Evolutionary conservation across 164 flowering plant species (phyloP), one percentile per base, ranked within the genome.

Genomic region (Aristolochia californica): DNA sequence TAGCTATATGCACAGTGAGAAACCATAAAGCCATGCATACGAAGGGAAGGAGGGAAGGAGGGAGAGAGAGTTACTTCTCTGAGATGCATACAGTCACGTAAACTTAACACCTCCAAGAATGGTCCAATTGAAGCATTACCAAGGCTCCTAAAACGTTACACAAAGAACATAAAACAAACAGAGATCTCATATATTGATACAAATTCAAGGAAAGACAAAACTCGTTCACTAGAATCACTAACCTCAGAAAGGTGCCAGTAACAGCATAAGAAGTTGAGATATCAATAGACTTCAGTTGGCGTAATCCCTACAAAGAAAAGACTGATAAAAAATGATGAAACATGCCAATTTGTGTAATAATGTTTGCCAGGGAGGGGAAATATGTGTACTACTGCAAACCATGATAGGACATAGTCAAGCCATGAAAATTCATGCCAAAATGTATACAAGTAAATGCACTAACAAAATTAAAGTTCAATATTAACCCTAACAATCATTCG

Each of bases 51-150:
- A 51, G 60, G 13, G 56, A 54, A 20, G 8, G 44, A 24, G n/a
- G 43, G 52, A 51, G 73, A 62, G n/a, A n/a, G n/a, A n/a, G n/a
- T n/a, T 47, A 85, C 97, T 77, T 85, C 84, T 76, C 81, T 85
- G 57, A 91, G 85, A 72, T 87, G 94, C 84, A 87, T 84, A 78
- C 96, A 91, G 58, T 91, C 97, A 48, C 97, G 80, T 71, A 91
- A 78, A 62, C 80, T 73, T 63, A 91, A 61, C 49, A 80, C 80
- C 73, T 88, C 97, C 58, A 91, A 76, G 18, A 64, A 48, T 56
- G 64, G 75, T 30, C 83, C 94, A 56, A 74, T 73, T 0, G 62
- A 53, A 22, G 62, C 66, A 66, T 72, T 72, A 48, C 85, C 89
- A 64, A 83, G 82, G 68, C 80, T 82, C 73, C 97, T 90, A 57